Evolutionary conservation across 2,329 filamentous ascomycete species (phyloP), one percentile per base, ranked within the genome.

Genomic region (Alternaria sp.): DNA sequence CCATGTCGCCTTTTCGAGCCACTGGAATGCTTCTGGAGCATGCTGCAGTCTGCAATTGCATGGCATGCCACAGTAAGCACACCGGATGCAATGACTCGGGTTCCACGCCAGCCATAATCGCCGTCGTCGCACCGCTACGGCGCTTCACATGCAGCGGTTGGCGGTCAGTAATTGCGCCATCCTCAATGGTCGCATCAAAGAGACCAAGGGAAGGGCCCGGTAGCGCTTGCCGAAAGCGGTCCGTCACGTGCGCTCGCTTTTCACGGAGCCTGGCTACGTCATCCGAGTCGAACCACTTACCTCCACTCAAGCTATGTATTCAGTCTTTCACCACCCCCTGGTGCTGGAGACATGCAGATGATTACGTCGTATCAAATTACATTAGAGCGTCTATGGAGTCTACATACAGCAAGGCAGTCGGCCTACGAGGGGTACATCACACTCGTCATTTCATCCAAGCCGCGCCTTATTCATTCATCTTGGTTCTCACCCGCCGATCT

Each of bases 401-500:
- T 24, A 46, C 3, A 8, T 46, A 9, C 21, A 9, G 10, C n/a
- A 44, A 14, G n/a, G 40, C 40, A 11, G 40, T 29, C 28, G 17
- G 40, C 14, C 4, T 17, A 14, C 24, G 28, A 29, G 13, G 29
- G 28, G 29, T 46, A 46, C 33, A 48, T 48, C 29, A 8, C 33
- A 34, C 29, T 48, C 44, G 17, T 48, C 29, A 34, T 23, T n/a
- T 34, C 44, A 8, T 36, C 31, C 44, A 45, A 29, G 11, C 21
- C 13, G 13, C 29, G 9, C 3, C 2, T 11, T 60, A 58, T 26
- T 26, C 53, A 34, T 56, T 65, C 52, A 60, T 21, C 42, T 48
- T 54, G 10, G 45, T 55, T 34, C 63, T 77, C 6, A 48, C 61
- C 56, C 60, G 65, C 41, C 69, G 49, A 65, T 74, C 70, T 42